Evolutionary conservation across 2,329 filamentous ascomycete genomes (phyloP).

Genomic region (Fusarium nygamai): DNA sequence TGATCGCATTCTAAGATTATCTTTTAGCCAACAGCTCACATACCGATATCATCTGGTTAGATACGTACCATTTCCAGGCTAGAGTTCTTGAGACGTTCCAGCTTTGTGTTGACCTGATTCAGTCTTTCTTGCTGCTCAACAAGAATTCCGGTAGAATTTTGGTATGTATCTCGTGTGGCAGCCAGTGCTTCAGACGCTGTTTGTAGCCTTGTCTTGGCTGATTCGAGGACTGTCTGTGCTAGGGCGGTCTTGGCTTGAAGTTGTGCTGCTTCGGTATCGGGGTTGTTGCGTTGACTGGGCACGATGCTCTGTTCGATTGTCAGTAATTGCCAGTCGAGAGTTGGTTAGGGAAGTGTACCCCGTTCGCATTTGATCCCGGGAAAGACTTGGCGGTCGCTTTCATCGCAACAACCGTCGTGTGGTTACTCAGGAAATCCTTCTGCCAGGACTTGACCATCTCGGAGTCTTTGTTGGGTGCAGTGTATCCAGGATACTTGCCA

Average conservation of each 20-base stretch:
- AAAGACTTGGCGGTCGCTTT: neutral
- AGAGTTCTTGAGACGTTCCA: neutral
- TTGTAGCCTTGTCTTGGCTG: neutral
- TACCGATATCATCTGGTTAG: rapidly evolving
- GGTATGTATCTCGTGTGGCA: neutral
- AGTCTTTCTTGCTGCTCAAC: neutral
- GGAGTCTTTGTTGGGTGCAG: neutral
- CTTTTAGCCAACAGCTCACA: neutral
- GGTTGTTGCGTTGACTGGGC: rapidly evolving
- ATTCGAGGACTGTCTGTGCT: neutral
- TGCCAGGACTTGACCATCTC: neutral
- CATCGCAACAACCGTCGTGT: neutral
- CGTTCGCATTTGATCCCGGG: neutral
- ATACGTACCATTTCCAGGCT: neutral
- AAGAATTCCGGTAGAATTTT: neutral
- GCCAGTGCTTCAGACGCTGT: neutral
- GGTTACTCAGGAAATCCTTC: neutral
- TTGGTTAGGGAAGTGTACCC: neutral
- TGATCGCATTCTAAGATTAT: neutral
- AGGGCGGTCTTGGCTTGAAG: neutral
- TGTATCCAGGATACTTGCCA: neutral
- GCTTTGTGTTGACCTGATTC: neutral
- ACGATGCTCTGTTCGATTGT: neutral
- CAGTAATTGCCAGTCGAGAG: rapidly evolving
- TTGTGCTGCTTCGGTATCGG: neutral